These are phyloP conservation scores for Cryptococcus amylolentus DNA, from an alignment of 1,284 basidiomycete genomes.

Conservation along the genomic window DNA sequence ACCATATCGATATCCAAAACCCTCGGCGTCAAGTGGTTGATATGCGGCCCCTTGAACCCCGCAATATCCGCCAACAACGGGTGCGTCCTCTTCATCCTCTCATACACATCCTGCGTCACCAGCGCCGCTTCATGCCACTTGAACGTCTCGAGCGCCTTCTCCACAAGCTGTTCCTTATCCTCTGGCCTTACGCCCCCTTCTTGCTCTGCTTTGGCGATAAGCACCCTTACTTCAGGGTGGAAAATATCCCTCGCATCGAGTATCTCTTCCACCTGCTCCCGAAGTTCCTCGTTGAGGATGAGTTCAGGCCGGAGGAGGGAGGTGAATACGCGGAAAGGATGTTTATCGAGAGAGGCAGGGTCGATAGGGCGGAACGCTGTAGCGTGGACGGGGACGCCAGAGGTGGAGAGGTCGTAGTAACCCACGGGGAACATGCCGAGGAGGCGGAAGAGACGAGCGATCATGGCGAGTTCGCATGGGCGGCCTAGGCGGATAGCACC, in stretches of 20 bases:
- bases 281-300: slow-evolving; percentile 31
- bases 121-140: slow-evolving; percentile 48
- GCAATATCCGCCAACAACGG: slow-evolving; percentile 51
- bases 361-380: slow-evolving; percentile 49
- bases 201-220: slow-evolving; percentile 41
- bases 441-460: slow-evolving; percentile 45
- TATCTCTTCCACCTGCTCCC: slow-evolving; percentile 31
- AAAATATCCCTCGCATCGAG: slow-evolving; percentile 46
- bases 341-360: slow-evolving; percentile 34
- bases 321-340: slow-evolving; percentile 52
- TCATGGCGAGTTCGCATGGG: slow-evolving; percentile 41
- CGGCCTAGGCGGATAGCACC: slow-evolving; percentile 52
- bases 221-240: slow-evolving; percentile 30
- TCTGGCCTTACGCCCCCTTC: slow-evolving; percentile 27
- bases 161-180: slow-evolving; percentile 40
- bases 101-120: slow-evolving; percentile 41
- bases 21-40: slow-evolving; percentile 52
- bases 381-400: slow-evolving; percentile 50
- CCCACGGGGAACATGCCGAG: slow-evolving; percentile 51
- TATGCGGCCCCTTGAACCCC: slow-evolving; percentile 50
- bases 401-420: slow-evolving; percentile 50
- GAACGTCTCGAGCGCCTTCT: slow-evolving; percentile 47
- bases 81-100: slow-evolving; percentile 38
- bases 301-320: slow-evolving; percentile 47
- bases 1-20: slow-evolving; percentile 51